Evolutionary conservation across 176 grass and related monocot genomes (phyloP), one percentile per base, ranked within the genome.

Genomic region (Oryza glumipatula): DNA sequence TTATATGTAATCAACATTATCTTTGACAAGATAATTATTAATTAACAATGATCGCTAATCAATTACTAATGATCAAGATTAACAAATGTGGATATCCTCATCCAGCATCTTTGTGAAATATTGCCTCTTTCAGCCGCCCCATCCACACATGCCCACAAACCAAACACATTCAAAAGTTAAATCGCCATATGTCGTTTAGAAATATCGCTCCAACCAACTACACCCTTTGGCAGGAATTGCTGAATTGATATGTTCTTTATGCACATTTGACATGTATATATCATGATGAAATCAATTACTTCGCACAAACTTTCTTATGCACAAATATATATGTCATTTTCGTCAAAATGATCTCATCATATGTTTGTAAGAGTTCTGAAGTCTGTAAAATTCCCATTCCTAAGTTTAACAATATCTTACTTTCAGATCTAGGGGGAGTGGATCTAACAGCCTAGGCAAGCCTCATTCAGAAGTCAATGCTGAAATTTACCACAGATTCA

Each of bases 361-460:
- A 19, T 9, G 16, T 68, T 68, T 68, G 51, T 41, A 77, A 11
- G 79, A 82, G 72, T 78, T 78, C 32, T 30, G 8, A 44, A 78
- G 7, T 79, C 9, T 14, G 68, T 17, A 76, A 21, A 70, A 36
- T 15, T 41, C 72, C 23, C n/a, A 22, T 51, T 9, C 58, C 23
- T 33, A 76, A 78, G 36, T 24, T 76, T 72, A 51, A 77, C 17
- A n/a, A 32, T 38, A 67, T 33, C 14, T 52, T 7, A 15, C n/a
- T 80, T 79, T 49, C 17, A 60, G 9, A 74, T 58, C 8, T 68
- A 44, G 7, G 45, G 36, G 35, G 36, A 44, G 19, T 21, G 9
- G 16, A 73, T 19, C 9, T 36, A 11, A 38, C 51, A 43, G 41
- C 32, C 22, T n/a, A 30, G n/a, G n/a, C 2, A 64, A 74, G 5